Base-by-base conservation (phyloP, 371 early-diverging fungal genomes). In the Fennellomyces sp. region DNA sequence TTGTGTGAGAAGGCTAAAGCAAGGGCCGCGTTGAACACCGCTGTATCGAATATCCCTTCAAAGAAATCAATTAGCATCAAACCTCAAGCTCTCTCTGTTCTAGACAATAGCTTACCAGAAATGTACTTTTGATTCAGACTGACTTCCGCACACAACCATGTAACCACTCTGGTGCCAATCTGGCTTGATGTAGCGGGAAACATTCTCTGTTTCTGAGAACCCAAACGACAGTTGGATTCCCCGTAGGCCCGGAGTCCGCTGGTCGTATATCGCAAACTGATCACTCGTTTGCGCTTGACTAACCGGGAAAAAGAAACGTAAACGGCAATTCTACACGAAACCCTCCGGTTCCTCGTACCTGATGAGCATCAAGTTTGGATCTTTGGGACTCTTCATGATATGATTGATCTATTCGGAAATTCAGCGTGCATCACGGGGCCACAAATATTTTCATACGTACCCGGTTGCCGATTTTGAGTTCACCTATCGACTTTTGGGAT, bases 91-190 rank as follows among this genome's bases (percentile, higher is more conserved):
- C 38, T 10, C 26, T 23, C 5, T 25, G 19, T 17, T 3, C 6
- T 6, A 29, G 2, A 5, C 28, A n/a, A 7, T 48, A 15, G 31
- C 56, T 38, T 70, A 64, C 79, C 79, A 78, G 41, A 78, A 75
- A 30, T 75, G 66, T 2, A 75, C 48, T 48, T 70, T 72, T 3
- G 65, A 28, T 3, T 61, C 63, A 6, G 52, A 28, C 35, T 71
- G 70, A 33, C 66, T 58, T 8, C 75, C 75, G 38, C 73, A 73
- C 23, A 60, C 69, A 0, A 79, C 69, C 35, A 60, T 72, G 29
- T 73, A 75, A 19, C 79, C 76, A 52, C 75, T 68, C 5, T 62
- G 49, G 33, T 75, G 73, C 65, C 73, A 68, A 58, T 79, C 79
- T 1, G 76, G 76, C 8, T 60, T 59, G 15, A 70, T 58, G 31